phyloP scores from a whole-genome alignment of 495 filamentous ascomycete species.

The Podospora sp. region DNA sequence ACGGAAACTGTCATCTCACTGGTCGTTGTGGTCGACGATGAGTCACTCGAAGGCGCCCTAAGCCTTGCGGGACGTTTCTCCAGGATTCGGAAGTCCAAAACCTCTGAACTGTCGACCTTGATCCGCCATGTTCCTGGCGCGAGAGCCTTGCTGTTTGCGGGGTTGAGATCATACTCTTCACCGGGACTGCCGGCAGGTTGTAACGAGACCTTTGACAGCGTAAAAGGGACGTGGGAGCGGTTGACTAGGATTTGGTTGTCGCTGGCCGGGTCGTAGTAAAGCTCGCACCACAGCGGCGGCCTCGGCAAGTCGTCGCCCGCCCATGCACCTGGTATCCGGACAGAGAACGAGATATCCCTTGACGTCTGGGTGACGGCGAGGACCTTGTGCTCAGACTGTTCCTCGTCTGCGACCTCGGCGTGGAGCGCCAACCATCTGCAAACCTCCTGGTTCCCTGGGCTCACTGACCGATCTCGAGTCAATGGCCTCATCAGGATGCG shows the following conservation, averaged over 20 bases:
- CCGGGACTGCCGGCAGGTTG: constrained; percentile 31
- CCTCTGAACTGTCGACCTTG: constrained; percentile 43
- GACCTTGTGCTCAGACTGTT: constrained; percentile 48
- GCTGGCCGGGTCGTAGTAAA: constrained; percentile 54
- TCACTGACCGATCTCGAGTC: constrained; percentile 49
- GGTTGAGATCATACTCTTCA: constrained; percentile 45
- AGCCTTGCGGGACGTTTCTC: constrained; percentile 46
- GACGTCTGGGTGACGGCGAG: constrained; percentile 53
- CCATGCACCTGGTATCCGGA: constrained; percentile 46
- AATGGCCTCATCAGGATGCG: constrained; percentile 53
- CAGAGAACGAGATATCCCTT: constrained; percentile 53
- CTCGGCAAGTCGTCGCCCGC: constrained; percentile 33
- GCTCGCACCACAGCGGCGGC: constrained; percentile 50
- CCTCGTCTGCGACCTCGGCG: constrained; percentile 46
- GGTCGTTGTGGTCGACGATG: constrained; percentile 20
- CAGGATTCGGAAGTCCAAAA: constrained; percentile 54
- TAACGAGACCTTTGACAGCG: constrained; percentile 41
- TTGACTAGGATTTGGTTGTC: constrained; percentile 53
- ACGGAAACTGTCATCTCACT: constrained; percentile 40
- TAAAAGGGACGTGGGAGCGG: constrained; percentile 48
- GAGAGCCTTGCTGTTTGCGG: constrained; percentile 42
- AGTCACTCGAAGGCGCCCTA: constrained; percentile 30
- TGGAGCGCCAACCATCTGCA: constrained; percentile 48
- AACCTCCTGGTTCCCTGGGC: constrained; percentile 48
- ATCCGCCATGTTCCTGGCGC: constrained; percentile 53